Evolutionary conservation across 2,329 filamentous ascomycete genomes (phyloP), one percentile per base, ranked within the genome.

Genomic region (Elsinoe batatas): DNA sequence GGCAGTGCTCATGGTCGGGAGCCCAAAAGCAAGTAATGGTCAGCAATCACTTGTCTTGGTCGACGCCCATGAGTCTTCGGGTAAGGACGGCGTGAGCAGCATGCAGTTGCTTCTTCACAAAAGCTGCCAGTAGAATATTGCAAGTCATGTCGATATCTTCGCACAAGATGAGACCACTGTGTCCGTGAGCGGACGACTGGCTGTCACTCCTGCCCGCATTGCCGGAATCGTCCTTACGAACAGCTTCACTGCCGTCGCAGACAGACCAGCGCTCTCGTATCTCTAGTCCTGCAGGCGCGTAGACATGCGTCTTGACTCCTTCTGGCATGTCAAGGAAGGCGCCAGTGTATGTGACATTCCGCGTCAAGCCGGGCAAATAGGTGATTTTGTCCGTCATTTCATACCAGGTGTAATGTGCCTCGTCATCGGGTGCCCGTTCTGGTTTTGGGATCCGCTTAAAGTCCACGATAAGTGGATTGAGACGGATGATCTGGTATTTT

Each of bases 381-480:
- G 53, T 55, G n/a, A 55, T 55, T 15, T 37, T 42, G 53, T 55
- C 53, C n/a, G 53, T 55, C 10, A 55, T 15, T 32, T 55, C 53
- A 18, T 55, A 55, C 53, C 53, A 55, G 26, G 30, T 55, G 15
- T 47, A 55, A 26, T 55, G 38, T 4, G 53, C 46, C 40, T 55
- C 53, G 40, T 55, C 53, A 22, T 44, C 40, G 4, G 53, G 53
- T 5, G 40, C 53, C 7, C 22, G 20, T 12, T 46, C 37, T n/a
- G 53, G 53, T 18, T 37, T 44, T 7, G 38, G 18, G 4, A 36
- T 37, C 5, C 13, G 15, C 30, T 55, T 46, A 30, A 46, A 46
- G 37, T 55, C 53, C 18, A 55, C 17, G 6, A 55, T 32, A 11
- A 55, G 53, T 33, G 53, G 53, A 30, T 55, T 55, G n/a, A 55